These are phyloP conservation scores for Stemphylium vesicarium DNA, from an alignment of 2,329 filamentous ascomycete genomes.

Conservation along the genomic window DNA sequence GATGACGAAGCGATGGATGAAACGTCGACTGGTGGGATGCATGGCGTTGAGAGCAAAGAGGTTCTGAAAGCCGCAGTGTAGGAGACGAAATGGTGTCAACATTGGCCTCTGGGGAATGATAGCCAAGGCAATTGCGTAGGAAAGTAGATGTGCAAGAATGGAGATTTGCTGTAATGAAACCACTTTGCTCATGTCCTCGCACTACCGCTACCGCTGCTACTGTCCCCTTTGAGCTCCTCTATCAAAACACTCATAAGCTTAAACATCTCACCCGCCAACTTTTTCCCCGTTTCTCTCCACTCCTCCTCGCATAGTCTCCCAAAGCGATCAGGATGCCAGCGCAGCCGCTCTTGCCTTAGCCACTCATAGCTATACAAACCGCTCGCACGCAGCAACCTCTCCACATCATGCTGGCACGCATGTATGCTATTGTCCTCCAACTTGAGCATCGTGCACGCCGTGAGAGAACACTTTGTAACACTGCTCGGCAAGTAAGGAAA, in stretches of 20 bases:
- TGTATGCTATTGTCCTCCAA: conserved; percentile 30
- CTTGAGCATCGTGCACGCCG: conserved; percentile 33
- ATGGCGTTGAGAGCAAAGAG: no score
- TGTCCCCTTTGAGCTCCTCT: no score
- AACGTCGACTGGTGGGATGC: no score
- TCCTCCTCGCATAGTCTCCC: conserved; percentile 41
- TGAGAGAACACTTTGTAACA: conserved; percentile 30
- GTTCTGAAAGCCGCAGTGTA: no score
- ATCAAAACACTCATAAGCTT: conserved; percentile 44
- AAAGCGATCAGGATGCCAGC: conserved; percentile 49
- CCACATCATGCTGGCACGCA: conserved; percentile 46
- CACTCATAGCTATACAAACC: conserved; percentile 46
- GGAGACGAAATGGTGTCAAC: no score
- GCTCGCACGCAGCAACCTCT: conserved; percentile 37
- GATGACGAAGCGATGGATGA: no score
- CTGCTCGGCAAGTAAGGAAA: conserved; percentile 41
- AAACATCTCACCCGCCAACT: conserved; percentile 46
- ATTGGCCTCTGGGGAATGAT: no score
- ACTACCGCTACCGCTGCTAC: no score
- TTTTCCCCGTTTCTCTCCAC: conserved; percentile 41
- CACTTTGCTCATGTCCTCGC: no score
- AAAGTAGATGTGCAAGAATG: no score
- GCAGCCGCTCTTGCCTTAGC: conserved; percentile 42
- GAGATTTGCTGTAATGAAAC: no score
- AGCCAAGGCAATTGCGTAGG: no score